Evolutionary conservation across 177 flowering plant species (phyloP).

Genomic region (Vitis hybrid): DNA sequence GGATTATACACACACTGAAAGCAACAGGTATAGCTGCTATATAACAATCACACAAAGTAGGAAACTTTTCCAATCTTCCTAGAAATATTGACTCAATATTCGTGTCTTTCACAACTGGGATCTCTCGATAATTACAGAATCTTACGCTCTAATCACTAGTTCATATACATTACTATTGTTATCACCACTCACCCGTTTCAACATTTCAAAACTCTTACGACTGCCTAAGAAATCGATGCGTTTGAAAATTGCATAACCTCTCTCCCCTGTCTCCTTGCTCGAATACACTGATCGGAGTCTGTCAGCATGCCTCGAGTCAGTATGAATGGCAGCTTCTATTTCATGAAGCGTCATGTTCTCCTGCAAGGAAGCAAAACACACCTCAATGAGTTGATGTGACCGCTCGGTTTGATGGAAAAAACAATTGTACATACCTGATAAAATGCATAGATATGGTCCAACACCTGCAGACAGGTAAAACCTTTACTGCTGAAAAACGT

Average conservation of each 20-base stretch:
- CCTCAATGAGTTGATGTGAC: not conserved
- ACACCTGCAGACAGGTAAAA: conserved; percentile 74
- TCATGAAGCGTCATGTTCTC: conserved; percentile 80
- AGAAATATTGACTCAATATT: too few relatives aligned
- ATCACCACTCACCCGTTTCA: conserved; percentile 83
- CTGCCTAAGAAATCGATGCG: conserved; percentile 85
- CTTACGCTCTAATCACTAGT: conserved; percentile 68
- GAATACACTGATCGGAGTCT: conserved; percentile 64
- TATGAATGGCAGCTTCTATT: conserved; percentile 80
- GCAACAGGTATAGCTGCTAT: too few relatives aligned
- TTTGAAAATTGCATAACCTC: conserved; percentile 48
- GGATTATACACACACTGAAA: too few relatives aligned
- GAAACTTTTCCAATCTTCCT: too few relatives aligned
- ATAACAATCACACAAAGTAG: too few relatives aligned
- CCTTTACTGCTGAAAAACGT: conserved; percentile 80
- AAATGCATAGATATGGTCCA: conserved; percentile 72
- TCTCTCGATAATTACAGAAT: not conserved
- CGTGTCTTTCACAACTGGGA: too few relatives aligned
- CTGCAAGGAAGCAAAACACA: conserved; percentile 30
- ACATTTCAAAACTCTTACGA: conserved; percentile 84
- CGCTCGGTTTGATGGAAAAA: not conserved
- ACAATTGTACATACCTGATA: conserved; percentile 63
- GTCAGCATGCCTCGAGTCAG: conserved; percentile 90
- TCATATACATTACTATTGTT: conserved; percentile 77
- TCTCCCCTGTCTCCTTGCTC: conserved; percentile 50